Evolutionary conservation across 805 yeast species (phyloP), one percentile per base, ranked within the genome.

Genomic region (Lipomyces sp.): DNA sequence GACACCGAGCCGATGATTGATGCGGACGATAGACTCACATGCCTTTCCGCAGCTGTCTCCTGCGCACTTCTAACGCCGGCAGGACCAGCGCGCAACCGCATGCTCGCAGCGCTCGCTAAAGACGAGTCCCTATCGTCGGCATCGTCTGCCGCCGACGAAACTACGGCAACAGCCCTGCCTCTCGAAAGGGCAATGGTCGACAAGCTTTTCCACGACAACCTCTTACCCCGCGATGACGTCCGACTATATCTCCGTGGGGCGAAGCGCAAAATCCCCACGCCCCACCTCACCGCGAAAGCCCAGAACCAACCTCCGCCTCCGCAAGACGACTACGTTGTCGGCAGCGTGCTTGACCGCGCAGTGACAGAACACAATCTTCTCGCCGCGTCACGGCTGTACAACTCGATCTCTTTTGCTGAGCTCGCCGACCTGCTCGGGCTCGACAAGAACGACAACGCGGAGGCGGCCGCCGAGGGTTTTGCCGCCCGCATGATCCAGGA

Each of bases 311-410:
- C 24, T 4, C 47, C 47, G 14, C 41, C 24, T 14, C 29, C 24
- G 29, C 18, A 26, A 8, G 19, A 14, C n/a, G 51, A 35, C 32
- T 50, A 45, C 41, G 52, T 18, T 11, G 48, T 21, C 22, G 52
- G 58, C n/a, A 62, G 66, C 16, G 66, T 61, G 3, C 53, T 66
- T 19, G 52, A 54, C 31, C 32, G 61, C 23, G 67, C 70, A 1
- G 61, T 67, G n/a, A 58, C 63, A 21, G 68, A 65, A 44, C 70
- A 66, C 50, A 66, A 66, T 45, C 59, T 66, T 26, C 52, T 62
- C 23, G 64, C 70, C 2, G 61, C 67, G 3, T 66, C 70, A 2
- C 56, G 58, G 32, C 51, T 67, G 23, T 66, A 63, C 55, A 47
- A 53, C 13, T 61, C 61, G 43, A 62, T 67, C 31, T 52, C 61